Evolutionary conservation across 208 protist genomes (phyloP).

Genomic region (Crithidia expoeki): DNA sequence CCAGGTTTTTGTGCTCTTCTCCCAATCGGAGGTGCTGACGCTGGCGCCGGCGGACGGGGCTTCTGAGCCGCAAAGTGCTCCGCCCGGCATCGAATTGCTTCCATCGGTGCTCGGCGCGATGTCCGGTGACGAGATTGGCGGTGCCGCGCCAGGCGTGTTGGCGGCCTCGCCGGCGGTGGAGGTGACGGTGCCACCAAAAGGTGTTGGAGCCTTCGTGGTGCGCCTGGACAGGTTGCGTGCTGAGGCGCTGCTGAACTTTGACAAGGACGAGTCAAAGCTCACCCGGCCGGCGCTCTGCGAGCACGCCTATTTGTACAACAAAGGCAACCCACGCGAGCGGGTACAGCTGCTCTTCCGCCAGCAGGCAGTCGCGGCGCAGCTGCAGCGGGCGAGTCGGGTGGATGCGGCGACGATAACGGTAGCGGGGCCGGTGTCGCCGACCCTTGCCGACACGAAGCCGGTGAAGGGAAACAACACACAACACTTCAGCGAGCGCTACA

Average conservation of each 20-base stretch:
- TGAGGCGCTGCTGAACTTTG: slow-evolving; percentile 63
- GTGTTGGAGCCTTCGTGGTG: slow-evolving; percentile 62
- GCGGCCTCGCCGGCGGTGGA: slow-evolving; percentile 12
- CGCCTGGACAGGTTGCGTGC: slow-evolving; percentile 63
- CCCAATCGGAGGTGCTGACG: slow-evolving; percentile 44
- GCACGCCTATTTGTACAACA: slow-evolving; percentile 74
- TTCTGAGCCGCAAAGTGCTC: background rate
- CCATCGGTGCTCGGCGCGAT: background rate
- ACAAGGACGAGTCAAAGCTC: slow-evolving; percentile 53
- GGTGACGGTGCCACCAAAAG: slow-evolving; percentile 40
- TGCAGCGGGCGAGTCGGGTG: slow-evolving; percentile 5
- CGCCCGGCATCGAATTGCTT: slow-evolving; percentile 16
- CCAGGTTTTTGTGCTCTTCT: slow-evolving; percentile 42
- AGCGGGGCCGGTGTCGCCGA: slow-evolving; percentile 12
- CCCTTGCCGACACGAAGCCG: slow-evolving; percentile 34
- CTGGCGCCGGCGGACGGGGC: slow-evolving; percentile 12
- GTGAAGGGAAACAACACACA: slow-evolving; percentile 52
- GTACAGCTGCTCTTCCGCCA: slow-evolving; percentile 50
- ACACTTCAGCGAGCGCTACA: slow-evolving; percentile 70
- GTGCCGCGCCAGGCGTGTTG: background rate
- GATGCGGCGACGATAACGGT: background rate
- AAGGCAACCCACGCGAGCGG: slow-evolving; percentile 72
- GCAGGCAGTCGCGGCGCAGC: slow-evolving; percentile 16
- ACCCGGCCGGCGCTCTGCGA: slow-evolving; percentile 57
- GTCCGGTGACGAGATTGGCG: slow-evolving; percentile 10